Base-by-base conservation (phyloP, 345 rosid genomes). In the Orychophragmus violaceus region DNA sequence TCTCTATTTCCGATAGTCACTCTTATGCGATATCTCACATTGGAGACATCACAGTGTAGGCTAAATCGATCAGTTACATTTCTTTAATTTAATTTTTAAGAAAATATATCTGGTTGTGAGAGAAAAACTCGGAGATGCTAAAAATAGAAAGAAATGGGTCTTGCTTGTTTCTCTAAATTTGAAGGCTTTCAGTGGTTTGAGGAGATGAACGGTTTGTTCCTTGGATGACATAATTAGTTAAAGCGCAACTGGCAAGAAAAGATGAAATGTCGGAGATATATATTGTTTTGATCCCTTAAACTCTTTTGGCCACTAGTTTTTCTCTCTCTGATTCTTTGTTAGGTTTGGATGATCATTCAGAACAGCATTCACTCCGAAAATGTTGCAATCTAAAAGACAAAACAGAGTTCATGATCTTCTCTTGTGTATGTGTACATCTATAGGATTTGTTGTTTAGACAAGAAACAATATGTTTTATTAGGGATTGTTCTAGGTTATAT, bases 191-290 rank as follows among this genome's bases (percentile, higher is more conserved):
- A 81, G 70, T 77, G 55, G 50, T 68, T 68, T 55, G 66, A 75
- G 82, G 80, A 75, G 78, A 71, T 48, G 82, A 77, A 76, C 51
- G 76, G 74, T 77, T 81, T 77, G 25, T 45, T 75, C 37, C 64
- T 63, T 70, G 71, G 58, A 62, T 21, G 51, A 69, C 63, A 52
- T 4, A 59, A 55, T 67, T 66, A 74, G 77, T 61, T 61, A 33
- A 14, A 42, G 53, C 27, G 48, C 22, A 50, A 54, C 42, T 36
- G 64, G 48, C 30, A 59, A 46, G 68, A 61, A 44, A 71, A 42
- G 80, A 79, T 65, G 57, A 53, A 76, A 62, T 71, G 8, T 64
- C 68, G 73, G 80, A 68, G 80, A 75, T 28, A 62, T 27, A 42
- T 42, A 59, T 65, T 22, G 48, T 24, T 63, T 61, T 53, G 16